These are phyloP conservation scores for Neophaeococcomyces mojaviensis DNA, from an alignment of 2,329 filamentous ascomycete species.

Conservation along the genomic window DNA sequence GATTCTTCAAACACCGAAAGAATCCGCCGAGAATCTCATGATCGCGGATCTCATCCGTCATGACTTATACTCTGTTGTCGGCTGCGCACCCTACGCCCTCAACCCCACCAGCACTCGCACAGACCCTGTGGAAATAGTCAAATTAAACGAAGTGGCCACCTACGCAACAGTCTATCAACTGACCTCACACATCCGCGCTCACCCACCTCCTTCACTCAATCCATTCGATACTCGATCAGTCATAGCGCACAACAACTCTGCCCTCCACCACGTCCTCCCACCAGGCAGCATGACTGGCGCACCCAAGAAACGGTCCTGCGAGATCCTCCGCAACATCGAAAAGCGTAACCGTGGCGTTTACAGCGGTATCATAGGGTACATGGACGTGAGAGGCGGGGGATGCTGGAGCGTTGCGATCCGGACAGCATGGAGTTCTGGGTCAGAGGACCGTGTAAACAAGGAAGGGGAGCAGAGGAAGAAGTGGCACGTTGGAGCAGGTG, in stretches of 20 bases:
- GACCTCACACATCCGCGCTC: slow-evolving; percentile 76
- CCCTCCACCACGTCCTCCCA: slow-evolving; percentile 69
- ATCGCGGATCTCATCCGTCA: slow-evolving; percentile 95
- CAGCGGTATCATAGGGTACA: slow-evolving; percentile 81
- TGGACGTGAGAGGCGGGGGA: slow-evolving; percentile 74
- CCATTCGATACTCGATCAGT: slow-evolving; percentile 28
- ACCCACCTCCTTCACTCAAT: slow-evolving; percentile 20
- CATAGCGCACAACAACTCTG: slow-evolving; percentile 53
- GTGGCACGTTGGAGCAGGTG: slow-evolving; percentile 84
- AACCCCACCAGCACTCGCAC: neutral
- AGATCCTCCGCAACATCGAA: slow-evolving; percentile 68
- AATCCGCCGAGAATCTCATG: slow-evolving; percentile 95
- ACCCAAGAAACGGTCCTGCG: slow-evolving; percentile 85
- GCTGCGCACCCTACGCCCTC: slow-evolving; percentile 6
- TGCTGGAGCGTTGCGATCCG: slow-evolving; percentile 91
- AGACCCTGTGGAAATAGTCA: slow-evolving; percentile 57
- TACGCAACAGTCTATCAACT: slow-evolving; percentile 89
- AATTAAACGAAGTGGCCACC: slow-evolving; percentile 80
- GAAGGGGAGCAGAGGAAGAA: slow-evolving; percentile 23
- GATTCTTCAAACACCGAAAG: slow-evolving; percentile 73
- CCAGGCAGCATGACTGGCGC: slow-evolving; percentile 96
- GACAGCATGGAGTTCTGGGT: slow-evolving; percentile 54
- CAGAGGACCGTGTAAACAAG: slow-evolving; percentile 21
- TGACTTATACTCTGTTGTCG: slow-evolving; percentile 57
- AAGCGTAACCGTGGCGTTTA: slow-evolving; percentile 62